Percentiles rank a stretch among this genome's conserved stretches.
Conservation (phyloP, 1,139 yeast species). For the Pichia sp. region DNA sequence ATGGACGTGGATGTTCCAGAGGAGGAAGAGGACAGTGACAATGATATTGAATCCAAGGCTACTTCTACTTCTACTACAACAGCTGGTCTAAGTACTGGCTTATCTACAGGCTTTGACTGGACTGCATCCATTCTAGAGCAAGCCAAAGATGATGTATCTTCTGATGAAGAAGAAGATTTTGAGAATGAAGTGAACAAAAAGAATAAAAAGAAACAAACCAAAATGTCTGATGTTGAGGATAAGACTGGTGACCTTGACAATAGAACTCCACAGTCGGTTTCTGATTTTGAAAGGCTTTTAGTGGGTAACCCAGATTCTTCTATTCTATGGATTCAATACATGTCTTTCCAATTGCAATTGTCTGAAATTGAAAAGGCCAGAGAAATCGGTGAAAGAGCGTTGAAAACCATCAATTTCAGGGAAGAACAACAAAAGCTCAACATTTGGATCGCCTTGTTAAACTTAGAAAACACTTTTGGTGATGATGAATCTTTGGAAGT, state of each 20-base stretch:
- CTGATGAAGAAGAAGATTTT: constrained; percentile 48
- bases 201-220: constrained; percentile 38
- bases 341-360: constrained; percentile 94
- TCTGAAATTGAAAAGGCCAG: constrained; percentile 93
- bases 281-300: constrained; percentile 85
- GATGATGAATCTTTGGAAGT: constrained; percentile 74
- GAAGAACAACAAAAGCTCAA: constrained; percentile 92
- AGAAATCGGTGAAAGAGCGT: constrained; percentile 86
- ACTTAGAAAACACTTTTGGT: constrained; percentile 92
- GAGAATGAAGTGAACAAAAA: constrained; percentile 35
- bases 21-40: constrained; percentile 23
- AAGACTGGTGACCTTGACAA: constrained; percentile 77
- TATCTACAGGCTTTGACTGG: constrained; percentile 71
- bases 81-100: constrained; percentile 24
- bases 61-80: constrained; percentile 26
- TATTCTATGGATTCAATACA: constrained; percentile 92
- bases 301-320: constrained; percentile 93
- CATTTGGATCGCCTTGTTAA: constrained; percentile 91
- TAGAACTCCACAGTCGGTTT: constrained; percentile 82
- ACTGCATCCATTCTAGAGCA: constrained; percentile 83
- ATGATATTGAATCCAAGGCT: constrained; percentile 25
- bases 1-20: constrained; percentile 27
- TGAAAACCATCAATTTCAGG: constrained; percentile 81
- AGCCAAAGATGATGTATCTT: constrained; percentile 49
- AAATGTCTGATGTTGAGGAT: constrained; percentile 53